Evolutionary conservation across 2,329 filamentous ascomycete species (phyloP), one percentile per base, ranked within the genome.

Genomic region (Ophiosphaerella herpotricha): DNA sequence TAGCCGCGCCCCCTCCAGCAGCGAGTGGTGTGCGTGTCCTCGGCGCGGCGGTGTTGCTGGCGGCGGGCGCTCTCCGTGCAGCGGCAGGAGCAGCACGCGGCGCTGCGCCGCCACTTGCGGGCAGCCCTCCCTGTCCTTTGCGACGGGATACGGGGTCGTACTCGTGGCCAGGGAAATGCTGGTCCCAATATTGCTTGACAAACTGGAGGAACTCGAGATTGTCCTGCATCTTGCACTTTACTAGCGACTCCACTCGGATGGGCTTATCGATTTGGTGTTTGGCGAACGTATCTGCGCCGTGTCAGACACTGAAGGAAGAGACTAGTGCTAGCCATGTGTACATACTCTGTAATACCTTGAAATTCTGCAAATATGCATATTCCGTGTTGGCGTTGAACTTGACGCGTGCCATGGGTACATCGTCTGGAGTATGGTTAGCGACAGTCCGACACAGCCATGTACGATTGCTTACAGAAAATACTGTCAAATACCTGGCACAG

Each of bases 221-320:
- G 77, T 99, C 94, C 82, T 99, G 94, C 93, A 99, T 99, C 82
- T 96, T 97, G 82, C 94, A 99, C 77, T 97, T 99, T 67, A 94
- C 85, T 52, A 99, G 86, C 50, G 83, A 81, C 75, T 96, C 86
- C 72, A 97, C 91, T 52, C 91, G 91, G 64, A 99, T 87, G 24
- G 89, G 88, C 73, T 91, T 91, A 67, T 97, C 92, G 78, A 99
- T 83, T 58, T 86, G 81, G 77, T 97, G 92, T 75, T 89, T 89
- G 55, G 86, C 82, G 72, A 97, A 97, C 59, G 84, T 82, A 74
- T 91, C 93, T 91, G 66, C 21, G n/a, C 6, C 2, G 23, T 39
- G 50, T 60, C 29, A 56, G 52, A 38, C 7, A 29, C 8, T 41
- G 23, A 14, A 31, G 12, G 21, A 34, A 42, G 39, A 11, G 2